Base-by-base conservation (phyloP, 371 early-diverging fungal species). In the Coemansia sp. region DNA sequence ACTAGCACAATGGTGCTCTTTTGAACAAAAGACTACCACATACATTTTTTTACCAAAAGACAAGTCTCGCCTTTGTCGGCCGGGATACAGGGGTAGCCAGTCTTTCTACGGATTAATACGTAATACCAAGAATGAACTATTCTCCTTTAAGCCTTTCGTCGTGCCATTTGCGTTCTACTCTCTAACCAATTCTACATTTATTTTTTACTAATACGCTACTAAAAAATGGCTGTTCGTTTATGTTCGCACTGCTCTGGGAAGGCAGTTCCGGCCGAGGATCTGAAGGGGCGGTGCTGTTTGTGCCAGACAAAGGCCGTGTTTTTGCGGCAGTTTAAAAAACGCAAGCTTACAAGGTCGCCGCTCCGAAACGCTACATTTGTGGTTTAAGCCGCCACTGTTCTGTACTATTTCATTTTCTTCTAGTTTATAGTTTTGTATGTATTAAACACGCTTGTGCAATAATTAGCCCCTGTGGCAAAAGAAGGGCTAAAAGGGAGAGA, bases 301-400 rank as follows among this genome's bases (percentile, higher is more conserved):
- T 56, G 56, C 56, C 56, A 56, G 20, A 56, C 56, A 56, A 56
- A 18, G 7, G 5, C 33, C 20, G 33, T 56, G 56, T n/a, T 30
- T 33, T 18, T 28, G 25, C 33, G 37, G n/a, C 28, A 30, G 33
- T 25, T 25, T 16, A 28, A 33, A 56, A 28, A 56, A 37, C 56
- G 33, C 56, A 30, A n/a, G 25, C 33, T 25, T 48, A 18, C 8
- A n/a, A n/a, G 33, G 5, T 56, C 56, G 20, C 56, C 56, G 11
- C 25, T 56, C 3, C 30, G 56, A 2, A n/a, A 33, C 5, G 14
- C 30, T 12, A 33, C 18, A 7, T 8, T 14, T 9, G 33, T 33
- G 12, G 14, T 16, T 28, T 25, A n/a, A 26, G 55, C 55, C 14
- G 33, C 33, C 9, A 8, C 33, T 6, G 28, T 33, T 33, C 33